Conservation (phyloP, 2,329 filamentous ascomycete genomes). For the Coleophoma cylindrospora region DNA sequence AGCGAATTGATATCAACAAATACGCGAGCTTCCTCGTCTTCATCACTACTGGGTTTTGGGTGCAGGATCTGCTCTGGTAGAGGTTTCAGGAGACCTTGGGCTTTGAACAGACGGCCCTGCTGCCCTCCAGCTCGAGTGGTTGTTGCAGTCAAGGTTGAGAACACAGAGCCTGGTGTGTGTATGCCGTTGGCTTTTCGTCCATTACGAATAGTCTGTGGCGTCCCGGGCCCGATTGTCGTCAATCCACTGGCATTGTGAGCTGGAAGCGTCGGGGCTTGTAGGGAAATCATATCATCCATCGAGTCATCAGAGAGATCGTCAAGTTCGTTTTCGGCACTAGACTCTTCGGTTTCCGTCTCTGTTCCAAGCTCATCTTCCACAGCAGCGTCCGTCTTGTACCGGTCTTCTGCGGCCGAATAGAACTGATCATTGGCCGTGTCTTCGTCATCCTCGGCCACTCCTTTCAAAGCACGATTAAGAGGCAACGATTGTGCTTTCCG, state of each 20-base stretch:
- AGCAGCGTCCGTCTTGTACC: conserved; percentile 49
- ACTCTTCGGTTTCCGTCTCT: conserved; percentile 55
- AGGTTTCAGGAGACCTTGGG: conserved; percentile 66
- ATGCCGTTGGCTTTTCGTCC: conserved; percentile 69
- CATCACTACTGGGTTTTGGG: conserved; percentile 68
- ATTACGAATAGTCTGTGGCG: conserved; percentile 60
- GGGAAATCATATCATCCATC: conserved; percentile 87
- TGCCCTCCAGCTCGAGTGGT: conserved; percentile 71
- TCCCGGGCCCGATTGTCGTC: conserved; percentile 75
- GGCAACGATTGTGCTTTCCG: conserved; percentile 40
- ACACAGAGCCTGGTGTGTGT: conserved; percentile 80
- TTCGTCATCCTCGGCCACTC: conserved; percentile 59
- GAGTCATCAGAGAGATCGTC: conserved; percentile 85
- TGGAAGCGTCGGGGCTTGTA: conserved; percentile 73
- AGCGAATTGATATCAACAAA: conserved; percentile 87
- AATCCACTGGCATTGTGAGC: conserved; percentile 74
- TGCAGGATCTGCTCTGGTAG: conserved; percentile 78
- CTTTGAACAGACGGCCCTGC: conserved; percentile 77
- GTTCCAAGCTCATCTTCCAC: conserved; percentile 51
- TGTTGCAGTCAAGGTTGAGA: conserved; percentile 80
- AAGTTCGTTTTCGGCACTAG: conserved; percentile 60
- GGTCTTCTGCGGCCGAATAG: conserved; percentile 85
- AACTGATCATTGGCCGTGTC: conserved; percentile 89
- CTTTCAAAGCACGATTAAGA: conserved; percentile 50
- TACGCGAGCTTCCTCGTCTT: conserved; percentile 84